Conservation (phyloP, 208 protist genomes). For the Wallacemonas sp. region DNA sequence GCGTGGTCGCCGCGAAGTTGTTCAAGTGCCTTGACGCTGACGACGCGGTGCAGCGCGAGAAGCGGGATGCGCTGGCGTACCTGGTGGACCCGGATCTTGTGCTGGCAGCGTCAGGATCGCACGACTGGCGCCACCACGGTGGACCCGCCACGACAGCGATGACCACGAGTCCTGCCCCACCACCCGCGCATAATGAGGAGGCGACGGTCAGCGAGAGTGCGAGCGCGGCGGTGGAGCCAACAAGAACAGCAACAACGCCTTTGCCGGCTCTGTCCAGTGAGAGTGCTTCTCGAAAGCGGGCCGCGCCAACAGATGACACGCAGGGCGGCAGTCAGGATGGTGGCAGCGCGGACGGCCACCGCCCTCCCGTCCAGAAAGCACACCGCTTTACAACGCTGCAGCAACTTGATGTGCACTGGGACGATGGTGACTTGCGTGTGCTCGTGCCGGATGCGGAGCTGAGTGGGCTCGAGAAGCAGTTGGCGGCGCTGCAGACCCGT, state of each 20-base stretch:
- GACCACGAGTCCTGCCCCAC: neutral
- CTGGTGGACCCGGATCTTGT: constrained; percentile 7
- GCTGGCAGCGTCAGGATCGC: neutral
- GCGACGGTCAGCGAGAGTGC: neutral
- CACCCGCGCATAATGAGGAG: neutral
- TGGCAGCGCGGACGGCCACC: neutral
- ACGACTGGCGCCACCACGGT: neutral
- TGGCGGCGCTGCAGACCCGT: neutral
- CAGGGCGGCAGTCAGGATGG: neutral
- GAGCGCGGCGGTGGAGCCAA: no score
- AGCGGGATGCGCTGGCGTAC: constrained; percentile 9
- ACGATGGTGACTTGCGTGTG: constrained; percentile 3
- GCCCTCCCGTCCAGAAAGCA: neutral
- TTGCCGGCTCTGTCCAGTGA: no score
- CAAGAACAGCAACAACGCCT: no score
- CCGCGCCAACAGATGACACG: neutral
- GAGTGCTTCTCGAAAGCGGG: no score
- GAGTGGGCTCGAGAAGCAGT: neutral
- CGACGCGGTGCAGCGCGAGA: neutral
- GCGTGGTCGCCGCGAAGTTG: neutral
- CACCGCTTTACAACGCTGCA: neutral
- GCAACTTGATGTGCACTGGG: constrained; percentile 13
- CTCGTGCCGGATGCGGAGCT: neutral
- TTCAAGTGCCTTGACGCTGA: neutral
- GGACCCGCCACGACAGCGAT: neutral